phyloP scores from a whole-genome alignment of 345 rosid species.

The Eucalyptus virginea region DNA sequence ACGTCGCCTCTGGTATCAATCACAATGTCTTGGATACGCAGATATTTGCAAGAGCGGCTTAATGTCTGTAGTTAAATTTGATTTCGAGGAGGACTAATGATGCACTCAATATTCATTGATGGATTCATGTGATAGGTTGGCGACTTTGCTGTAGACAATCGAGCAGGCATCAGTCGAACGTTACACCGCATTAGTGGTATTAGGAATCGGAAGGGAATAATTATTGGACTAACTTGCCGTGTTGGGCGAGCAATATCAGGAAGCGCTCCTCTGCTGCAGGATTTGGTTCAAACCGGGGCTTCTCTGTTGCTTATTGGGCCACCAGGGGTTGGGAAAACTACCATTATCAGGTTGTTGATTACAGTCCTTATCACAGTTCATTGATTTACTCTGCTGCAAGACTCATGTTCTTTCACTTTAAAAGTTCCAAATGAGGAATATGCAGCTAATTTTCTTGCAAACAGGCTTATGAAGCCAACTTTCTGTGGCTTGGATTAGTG shows the following conservation, averaged over 20 bases:
- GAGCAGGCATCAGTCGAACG: slow-evolving; percentile 88
- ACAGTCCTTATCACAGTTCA: neutral
- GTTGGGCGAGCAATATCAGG: slow-evolving; percentile 87
- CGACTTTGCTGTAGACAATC: slow-evolving; percentile 73
- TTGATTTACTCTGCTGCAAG: neutral
- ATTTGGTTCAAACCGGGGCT: slow-evolving; percentile 67
- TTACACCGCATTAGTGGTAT: slow-evolving; percentile 87
- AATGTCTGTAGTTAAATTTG: neutral
- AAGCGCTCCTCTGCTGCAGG: slow-evolving; percentile 62
- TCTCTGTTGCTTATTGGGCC: slow-evolving; percentile 90
- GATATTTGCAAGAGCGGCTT: neutral
- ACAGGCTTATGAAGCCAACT: neutral
- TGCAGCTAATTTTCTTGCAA: neutral
- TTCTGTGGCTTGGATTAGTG: neutral
- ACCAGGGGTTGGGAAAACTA: slow-evolving; percentile 95
- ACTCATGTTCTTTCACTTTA: neutral
- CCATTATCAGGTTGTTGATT: slow-evolving; percentile 64
- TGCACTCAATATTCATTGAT: neutral
- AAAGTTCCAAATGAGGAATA: neutral
- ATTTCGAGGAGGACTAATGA: neutral
- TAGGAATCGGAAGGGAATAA: slow-evolving; percentile 59
- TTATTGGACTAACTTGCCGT: slow-evolving; percentile 87
- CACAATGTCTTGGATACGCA: neutral
- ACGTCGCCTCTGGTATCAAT: neutral
- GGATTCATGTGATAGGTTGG: slow-evolving; percentile 46